A percentile compares a stretch with the other conserved stretches of the same genome.
Evolutionary conservation across 2,329 filamentous ascomycete genomes (phyloP).

Genomic region (Coniochaeta hoffmannii): DNA sequence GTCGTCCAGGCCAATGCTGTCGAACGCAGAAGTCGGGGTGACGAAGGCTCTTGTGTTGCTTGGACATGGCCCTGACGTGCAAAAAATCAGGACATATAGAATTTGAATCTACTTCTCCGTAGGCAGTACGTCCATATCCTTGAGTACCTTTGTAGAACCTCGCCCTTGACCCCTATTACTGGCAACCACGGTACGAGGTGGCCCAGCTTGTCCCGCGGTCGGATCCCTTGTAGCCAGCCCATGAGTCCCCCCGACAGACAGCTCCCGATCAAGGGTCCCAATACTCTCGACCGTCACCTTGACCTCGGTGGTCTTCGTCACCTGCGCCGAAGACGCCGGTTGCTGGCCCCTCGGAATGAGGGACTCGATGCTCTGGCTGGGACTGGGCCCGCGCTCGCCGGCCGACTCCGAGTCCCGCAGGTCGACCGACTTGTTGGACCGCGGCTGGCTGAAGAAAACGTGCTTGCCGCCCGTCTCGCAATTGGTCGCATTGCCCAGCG

Average conservation of each 20-base stretch:
- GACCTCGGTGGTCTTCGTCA: constrained; percentile 17
- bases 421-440: not conserved
- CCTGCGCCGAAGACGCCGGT: not conserved
- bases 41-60: too few species aligned
- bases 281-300: constrained; percentile 9
- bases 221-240: not conserved
- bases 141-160: not conserved
- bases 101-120: not conserved
- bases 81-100: too few species aligned
- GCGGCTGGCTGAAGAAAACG: not conserved
- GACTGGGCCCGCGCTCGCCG: not conserved
- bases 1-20: too few species aligned
- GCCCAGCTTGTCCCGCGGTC: not conserved
- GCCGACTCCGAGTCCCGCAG: not conserved
- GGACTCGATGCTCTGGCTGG: constrained; percentile 14
- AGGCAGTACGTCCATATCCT: not conserved
- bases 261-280: not conserved
- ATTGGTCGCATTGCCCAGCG: not conserved
- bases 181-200: not conserved
- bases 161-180: not conserved
- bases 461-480: not conserved
- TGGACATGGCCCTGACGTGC: too few species aligned
- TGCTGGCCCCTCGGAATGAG: constrained; percentile 12
- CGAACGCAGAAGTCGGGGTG: too few species aligned
- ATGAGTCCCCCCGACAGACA: not conserved